These are phyloP conservation scores for Sonneratia caseolaris DNA, from an alignment of 345 rosid genomes.

Conservation along the genomic window DNA sequence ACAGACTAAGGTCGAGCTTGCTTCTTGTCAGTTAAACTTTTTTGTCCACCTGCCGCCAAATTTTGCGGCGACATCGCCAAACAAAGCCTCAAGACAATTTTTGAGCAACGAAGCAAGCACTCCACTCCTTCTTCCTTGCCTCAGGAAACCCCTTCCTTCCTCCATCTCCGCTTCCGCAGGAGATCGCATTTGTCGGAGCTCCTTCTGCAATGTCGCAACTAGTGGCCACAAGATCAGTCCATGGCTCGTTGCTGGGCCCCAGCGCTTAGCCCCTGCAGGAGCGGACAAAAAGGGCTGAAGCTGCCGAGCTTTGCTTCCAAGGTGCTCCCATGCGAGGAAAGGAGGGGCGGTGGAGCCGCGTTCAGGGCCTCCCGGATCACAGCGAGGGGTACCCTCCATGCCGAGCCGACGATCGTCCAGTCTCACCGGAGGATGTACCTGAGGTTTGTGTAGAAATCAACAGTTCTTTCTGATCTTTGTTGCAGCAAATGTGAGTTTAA, in stretches of 20 bases:
- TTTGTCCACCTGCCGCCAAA: slow-evolving; percentile 27
- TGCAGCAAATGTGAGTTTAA: too few species aligned
- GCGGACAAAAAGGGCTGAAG: slow-evolving; percentile 36
- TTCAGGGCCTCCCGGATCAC: slow-evolving; percentile 26
- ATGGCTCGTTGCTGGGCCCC: slow-evolving; percentile 28
- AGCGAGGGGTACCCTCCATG: slow-evolving; percentile 40
- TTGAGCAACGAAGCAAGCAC: background rate
- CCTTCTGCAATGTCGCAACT: slow-evolving; percentile 55
- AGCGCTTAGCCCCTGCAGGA: slow-evolving; percentile 36
- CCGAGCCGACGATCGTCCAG: slow-evolving; percentile 50
- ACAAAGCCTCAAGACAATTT: slow-evolving; percentile 3
- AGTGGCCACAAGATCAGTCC: slow-evolving; percentile 60
- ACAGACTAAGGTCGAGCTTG: slow-evolving; percentile 31
- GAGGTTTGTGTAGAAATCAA: slow-evolving; percentile 18
- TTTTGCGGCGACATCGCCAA: slow-evolving; percentile 37
- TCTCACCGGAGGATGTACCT: slow-evolving; percentile 53
- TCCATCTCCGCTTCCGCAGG: background rate
- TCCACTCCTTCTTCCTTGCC: background rate
- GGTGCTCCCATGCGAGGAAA: slow-evolving; percentile 22
- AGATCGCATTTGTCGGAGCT: background rate
- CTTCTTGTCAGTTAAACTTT: background rate
- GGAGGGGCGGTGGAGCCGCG: slow-evolving; percentile 15
- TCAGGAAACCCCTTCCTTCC: background rate
- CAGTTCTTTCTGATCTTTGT: too few species aligned
- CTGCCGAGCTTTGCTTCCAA: slow-evolving; percentile 42